Conservation (phyloP, 805 yeast species). For the Pichia phayaonensis region DNA sequence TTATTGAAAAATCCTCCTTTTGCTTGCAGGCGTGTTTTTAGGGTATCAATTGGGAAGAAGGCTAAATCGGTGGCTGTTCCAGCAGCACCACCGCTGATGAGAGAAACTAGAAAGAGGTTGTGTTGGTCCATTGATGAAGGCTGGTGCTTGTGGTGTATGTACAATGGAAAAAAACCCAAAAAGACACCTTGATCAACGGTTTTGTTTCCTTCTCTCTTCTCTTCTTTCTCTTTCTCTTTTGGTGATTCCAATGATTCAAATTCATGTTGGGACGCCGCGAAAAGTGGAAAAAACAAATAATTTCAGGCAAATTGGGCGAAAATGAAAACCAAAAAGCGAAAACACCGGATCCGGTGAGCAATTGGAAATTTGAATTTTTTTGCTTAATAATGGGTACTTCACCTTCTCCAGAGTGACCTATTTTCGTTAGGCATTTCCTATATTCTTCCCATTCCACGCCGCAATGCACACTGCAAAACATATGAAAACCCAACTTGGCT, state of each 20-base stretch:
- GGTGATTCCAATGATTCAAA: not conserved
- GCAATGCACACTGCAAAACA: not conserved
- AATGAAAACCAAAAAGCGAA: not conserved
- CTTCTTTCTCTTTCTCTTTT: not conserved
- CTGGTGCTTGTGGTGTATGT: not conserved
- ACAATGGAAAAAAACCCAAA: not conserved
- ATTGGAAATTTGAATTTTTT: not conserved
- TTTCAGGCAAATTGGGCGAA: not conserved
- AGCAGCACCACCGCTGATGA: constrained; percentile 81
- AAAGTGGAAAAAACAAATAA: not conserved
- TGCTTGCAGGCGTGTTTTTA: constrained; percentile 92
- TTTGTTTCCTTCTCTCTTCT: not conserved
- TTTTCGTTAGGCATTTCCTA: not conserved
- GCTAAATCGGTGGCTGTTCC: constrained; percentile 94
- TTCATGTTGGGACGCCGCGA: not conserved
- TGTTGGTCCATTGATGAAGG: not conserved
- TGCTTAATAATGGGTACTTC: not conserved
- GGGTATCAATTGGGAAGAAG: constrained; percentile 93
- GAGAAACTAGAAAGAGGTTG: constrained; percentile 9
- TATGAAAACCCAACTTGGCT: not conserved
- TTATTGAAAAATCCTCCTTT: constrained; percentile 86
- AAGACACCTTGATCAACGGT: not conserved
- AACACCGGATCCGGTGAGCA: not conserved
- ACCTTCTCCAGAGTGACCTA: not conserved
- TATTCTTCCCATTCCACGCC: not conserved